These are phyloP conservation scores for Cadophora luteo-olivacea DNA, from an alignment of 2,329 filamentous ascomycete genomes.

Conservation along the genomic window DNA sequence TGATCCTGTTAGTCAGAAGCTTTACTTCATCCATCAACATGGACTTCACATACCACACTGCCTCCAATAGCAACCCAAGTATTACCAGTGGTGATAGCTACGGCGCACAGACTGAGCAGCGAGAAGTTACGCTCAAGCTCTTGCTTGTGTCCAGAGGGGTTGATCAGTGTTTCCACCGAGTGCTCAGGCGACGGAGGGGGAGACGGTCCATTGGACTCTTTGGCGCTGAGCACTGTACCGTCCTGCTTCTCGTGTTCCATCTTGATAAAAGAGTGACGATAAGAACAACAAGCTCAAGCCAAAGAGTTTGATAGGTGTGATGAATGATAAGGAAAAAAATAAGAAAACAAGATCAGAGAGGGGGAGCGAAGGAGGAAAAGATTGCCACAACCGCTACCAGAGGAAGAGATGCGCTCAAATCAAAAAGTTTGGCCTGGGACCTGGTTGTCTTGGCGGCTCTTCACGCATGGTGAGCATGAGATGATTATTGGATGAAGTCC, in stretches of 20 bases:
- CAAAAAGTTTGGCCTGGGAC: neutral
- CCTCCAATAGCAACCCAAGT: slow-evolving; percentile 52
- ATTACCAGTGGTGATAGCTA: slow-evolving; percentile 52
- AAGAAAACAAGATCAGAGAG: neutral
- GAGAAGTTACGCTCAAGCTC: slow-evolving; percentile 56
- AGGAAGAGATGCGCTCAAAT: slow-evolving; percentile 6
- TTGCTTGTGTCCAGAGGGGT: slow-evolving; percentile 56
- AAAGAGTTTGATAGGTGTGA: neutral
- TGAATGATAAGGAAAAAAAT: neutral
- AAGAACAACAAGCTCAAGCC: neutral
- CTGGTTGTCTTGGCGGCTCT: slow-evolving; percentile 10
- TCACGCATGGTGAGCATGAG: slow-evolving; percentile 1
- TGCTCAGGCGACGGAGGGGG: slow-evolving; percentile 4
- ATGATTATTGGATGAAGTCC: slow-evolving; percentile 2
- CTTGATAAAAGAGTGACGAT: neutral
- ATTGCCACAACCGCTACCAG: neutral
- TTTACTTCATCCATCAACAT: neutral
- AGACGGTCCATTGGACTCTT: neutral
- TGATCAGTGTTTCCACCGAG: slow-evolving; percentile 43
- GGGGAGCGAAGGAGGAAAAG: neutral
- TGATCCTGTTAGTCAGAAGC: neutral
- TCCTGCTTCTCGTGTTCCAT: slow-evolving; percentile 18
- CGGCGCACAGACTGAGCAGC: slow-evolving; percentile 50
- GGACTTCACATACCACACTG: slow-evolving; percentile 48
- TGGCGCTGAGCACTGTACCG: neutral